Conservation (phyloP, 257 asterid species). For the Plectranthus barbatus region DNA sequence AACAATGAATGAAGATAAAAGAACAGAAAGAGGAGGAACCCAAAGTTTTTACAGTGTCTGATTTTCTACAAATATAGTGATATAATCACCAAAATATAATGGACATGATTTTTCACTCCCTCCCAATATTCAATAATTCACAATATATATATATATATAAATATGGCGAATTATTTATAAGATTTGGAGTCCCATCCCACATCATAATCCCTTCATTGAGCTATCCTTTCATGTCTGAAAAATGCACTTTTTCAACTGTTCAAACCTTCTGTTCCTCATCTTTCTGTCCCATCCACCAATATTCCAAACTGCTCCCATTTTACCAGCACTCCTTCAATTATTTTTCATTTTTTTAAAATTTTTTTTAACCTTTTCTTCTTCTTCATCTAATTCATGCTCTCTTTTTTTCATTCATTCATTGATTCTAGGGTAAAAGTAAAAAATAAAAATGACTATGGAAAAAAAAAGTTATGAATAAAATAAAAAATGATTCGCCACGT, state of each 20-base stretch:
- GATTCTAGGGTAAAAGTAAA: constrained; percentile 12
- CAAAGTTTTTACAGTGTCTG: constrained; percentile 4
- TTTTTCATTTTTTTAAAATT: neutral
- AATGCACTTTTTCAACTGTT: constrained; percentile 42
- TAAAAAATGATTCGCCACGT: constrained; percentile 10
- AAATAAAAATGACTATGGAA: neutral
- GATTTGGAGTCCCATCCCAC: constrained; percentile 42
- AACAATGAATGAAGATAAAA: neutral
- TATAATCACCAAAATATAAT: neutral
- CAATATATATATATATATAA: no score
- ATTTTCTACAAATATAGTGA: neutral
- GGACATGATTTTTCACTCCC: neutral
- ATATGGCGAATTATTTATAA: no score
- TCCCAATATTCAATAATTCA: no score
- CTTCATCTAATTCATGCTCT: neutral
- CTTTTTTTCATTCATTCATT: no score
- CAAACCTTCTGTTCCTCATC: constrained; percentile 71
- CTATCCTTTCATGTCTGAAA: constrained; percentile 50
- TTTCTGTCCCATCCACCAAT: constrained; percentile 70
- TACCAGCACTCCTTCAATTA: constrained; percentile 11
- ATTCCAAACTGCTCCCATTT: constrained; percentile 47
- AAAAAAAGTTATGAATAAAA: neutral
- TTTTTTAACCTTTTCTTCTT: neutral
- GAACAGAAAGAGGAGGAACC: constrained; percentile 46
- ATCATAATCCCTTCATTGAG: constrained; percentile 46